These are phyloP conservation scores for Quercus tomentella DNA, from an alignment of 331 rosid genomes.

Conservation along the genomic window DNA sequence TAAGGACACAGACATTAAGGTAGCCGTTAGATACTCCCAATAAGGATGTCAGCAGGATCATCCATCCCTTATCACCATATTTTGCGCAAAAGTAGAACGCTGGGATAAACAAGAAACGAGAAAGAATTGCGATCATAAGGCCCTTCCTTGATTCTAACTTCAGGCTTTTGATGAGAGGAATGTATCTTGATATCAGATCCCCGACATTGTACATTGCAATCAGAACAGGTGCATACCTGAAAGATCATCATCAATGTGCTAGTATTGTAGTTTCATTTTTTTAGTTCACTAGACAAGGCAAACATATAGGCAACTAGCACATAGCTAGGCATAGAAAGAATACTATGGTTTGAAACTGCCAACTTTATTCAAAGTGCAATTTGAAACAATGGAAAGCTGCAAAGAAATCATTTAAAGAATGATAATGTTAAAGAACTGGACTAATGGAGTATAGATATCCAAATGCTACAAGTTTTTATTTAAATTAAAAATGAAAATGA, in stretches of 20 bases:
- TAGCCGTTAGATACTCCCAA: conserved; percentile 81
- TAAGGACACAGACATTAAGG: conserved; percentile 69
- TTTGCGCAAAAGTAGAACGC: conserved; percentile 71
- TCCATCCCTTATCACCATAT: conserved; percentile 73
- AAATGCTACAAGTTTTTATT: no score
- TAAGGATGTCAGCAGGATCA: conserved; percentile 68
- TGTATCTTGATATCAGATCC: conserved; percentile 62
- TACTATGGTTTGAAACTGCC: no score
- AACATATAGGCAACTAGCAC: no score
- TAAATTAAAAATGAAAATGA: no score
- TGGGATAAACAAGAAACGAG: conserved; percentile 59
- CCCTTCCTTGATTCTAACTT: conserved; percentile 64
- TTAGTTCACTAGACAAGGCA: no score
- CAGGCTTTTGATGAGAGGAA: conserved; percentile 48
- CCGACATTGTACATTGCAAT: conserved; percentile 47
- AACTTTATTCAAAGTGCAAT: not conserved
- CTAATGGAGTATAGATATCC: no score
- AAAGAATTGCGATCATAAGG: conserved; percentile 33
- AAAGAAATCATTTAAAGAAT: no score
- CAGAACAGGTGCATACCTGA: conserved; percentile 69
- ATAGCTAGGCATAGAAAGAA: no score
- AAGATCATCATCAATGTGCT: not conserved
- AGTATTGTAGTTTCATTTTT: not conserved
- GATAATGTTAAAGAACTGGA: no score
- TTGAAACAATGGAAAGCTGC: not conserved